Percentiles rank a stretch among this genome's conserved stretches.
These are phyloP conservation scores for Wickerhamomyces sp. DNA, from an alignment of 1,139 yeast genomes.

Conservation along the genomic window DNA sequence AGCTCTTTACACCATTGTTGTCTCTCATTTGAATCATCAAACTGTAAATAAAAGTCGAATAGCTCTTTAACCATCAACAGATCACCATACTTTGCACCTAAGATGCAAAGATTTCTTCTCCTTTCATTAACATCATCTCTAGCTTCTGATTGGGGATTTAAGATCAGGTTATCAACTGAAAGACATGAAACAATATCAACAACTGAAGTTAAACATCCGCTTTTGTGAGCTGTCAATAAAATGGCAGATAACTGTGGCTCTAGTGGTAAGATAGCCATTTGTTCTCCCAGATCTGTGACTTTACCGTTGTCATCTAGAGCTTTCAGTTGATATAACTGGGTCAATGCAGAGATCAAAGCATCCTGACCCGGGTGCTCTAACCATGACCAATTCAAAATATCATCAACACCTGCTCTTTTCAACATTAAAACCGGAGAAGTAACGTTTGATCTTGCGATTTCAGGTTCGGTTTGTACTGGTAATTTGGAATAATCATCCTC, in stretches of 20 bases:
- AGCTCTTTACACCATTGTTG: conserved; percentile 81
- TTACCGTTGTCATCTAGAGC: conserved; percentile 76
- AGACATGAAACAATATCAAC: conserved; percentile 89
- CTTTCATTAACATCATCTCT: conserved; percentile 73
- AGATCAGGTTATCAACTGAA: conserved; percentile 81
- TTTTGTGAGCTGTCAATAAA: conserved; percentile 60
- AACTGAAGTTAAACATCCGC: conserved; percentile 57
- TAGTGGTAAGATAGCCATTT: conserved; percentile 86
- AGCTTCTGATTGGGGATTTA: conserved; percentile 74
- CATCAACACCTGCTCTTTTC: conserved; percentile 78
- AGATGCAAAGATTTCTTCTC: conserved; percentile 58
- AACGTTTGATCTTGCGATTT: conserved; percentile 81
- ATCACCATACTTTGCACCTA: conserved; percentile 76
- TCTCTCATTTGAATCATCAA: conserved; percentile 46
- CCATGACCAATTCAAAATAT: conserved; percentile 87
- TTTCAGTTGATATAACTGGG: conserved; percentile 69
- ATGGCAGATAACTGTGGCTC: conserved; percentile 93
- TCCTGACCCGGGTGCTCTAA: conserved; percentile 83
- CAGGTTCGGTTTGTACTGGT: conserved; percentile 84
- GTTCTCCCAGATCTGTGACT: conserved; percentile 70
- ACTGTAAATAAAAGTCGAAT: conserved; percentile 52
- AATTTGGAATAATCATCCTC: conserved; percentile 62
- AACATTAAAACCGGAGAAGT: conserved; percentile 79
- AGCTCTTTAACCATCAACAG: conserved; percentile 77
- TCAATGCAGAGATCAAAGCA: conserved; percentile 70